Base-by-base conservation (phyloP, 805 yeast species). In the Debaryomyces maramus region DNA sequence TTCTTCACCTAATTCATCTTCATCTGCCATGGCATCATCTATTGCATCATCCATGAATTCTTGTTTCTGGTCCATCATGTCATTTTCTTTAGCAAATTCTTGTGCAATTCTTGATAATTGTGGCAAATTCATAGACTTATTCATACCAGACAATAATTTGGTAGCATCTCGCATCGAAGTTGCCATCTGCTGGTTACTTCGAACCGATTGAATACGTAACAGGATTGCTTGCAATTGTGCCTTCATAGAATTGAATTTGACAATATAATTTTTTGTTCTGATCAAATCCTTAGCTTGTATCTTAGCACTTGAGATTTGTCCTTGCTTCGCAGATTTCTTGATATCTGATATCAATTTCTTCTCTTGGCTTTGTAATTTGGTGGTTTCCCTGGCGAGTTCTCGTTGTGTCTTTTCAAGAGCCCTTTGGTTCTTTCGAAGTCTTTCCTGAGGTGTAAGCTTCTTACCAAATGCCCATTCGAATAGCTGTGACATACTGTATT, bases 41-140 rank as follows among this genome's bases (percentile, higher is more conserved):
- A 93, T 84, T 14, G 97, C 95, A 59, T 93, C 99, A 59, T 93
- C 99, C 85, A 93, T 93, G 80, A 95, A 88, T 61, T 95, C 99
- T 63, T 95, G 98, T 56, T 96, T 83, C 67, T 93, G 99, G 62
- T 91, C 97, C 98, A 93, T 93, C 52, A 95, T 70, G 58, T 95
- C 99, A 63, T 86, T 88, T 56, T 91, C 96, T 54, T 80, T 81
- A 55, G 93, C 96, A 62, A 93, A 93, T 54, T 93, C 98, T 85
- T 88, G 90, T 2, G 97, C 88, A 15, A 93, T 93, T 45, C 84
- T 77, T 41, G 88, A 84, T 45, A 93, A 68, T 51, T 87, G 95
- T 1, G 96, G 97, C 46, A 93, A 65, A 56, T 95, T 93, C 95
- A 93, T 85, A 41, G 80, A 80, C 53, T 83, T 72, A 61, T 93